Percentiles rank a stretch among this genome's conserved stretches.
These are phyloP conservation scores for Spathaspora passalidarum DNA, from an alignment of 805 yeast genomes.

Conservation along the genomic window DNA sequence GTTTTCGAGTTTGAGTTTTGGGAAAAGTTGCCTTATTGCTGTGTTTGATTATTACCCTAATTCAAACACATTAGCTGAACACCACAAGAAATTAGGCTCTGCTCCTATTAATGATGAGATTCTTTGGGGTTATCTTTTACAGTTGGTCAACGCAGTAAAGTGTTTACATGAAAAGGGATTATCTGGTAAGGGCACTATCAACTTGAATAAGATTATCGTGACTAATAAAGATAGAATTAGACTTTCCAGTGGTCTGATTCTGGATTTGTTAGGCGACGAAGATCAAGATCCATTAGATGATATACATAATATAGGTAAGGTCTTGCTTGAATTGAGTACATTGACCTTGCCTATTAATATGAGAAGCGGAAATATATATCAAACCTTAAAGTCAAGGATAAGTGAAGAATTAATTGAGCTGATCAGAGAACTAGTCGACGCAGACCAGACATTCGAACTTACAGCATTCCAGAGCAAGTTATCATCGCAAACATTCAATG, in stretches of 20 bases:
- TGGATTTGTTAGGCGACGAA: slow-evolving; percentile 52
- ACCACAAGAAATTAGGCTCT: slow-evolving; percentile 49
- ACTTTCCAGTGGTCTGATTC: slow-evolving; percentile 66
- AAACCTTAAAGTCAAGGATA: slow-evolving; percentile 13
- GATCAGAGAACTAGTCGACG: slow-evolving; percentile 28
- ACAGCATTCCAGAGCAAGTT: slow-evolving; percentile 22
- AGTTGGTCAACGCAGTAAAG: slow-evolving; percentile 67
- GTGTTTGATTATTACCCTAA: slow-evolving; percentile 86
- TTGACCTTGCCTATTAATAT: slow-evolving; percentile 28
- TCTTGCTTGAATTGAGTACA: slow-evolving; percentile 55
- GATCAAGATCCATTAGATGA: slow-evolving; percentile 49
- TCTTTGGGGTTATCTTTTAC: slow-evolving; percentile 76
- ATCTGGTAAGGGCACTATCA: slow-evolving; percentile 56
- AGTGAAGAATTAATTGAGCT: slow-evolving; percentile 42
- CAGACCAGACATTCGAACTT: slow-evolving; percentile 22
- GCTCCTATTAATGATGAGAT: slow-evolving; percentile 59
- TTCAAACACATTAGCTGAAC: slow-evolving; percentile 66
- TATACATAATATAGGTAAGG: slow-evolving; percentile 52
- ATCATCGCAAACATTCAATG: slow-evolving; percentile 36
- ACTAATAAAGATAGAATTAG: slow-evolving; percentile 72
- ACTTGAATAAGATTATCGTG: slow-evolving; percentile 67
- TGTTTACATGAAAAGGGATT: slow-evolving; percentile 64
- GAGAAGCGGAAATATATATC: slow-evolving; percentile 14
- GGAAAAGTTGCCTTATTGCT: slow-evolving; percentile 54
- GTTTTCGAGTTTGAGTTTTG: slow-evolving; percentile 83